phyloP scores from a whole-genome alignment of 139 green algal species.

The Micractinium sp. region DNA sequence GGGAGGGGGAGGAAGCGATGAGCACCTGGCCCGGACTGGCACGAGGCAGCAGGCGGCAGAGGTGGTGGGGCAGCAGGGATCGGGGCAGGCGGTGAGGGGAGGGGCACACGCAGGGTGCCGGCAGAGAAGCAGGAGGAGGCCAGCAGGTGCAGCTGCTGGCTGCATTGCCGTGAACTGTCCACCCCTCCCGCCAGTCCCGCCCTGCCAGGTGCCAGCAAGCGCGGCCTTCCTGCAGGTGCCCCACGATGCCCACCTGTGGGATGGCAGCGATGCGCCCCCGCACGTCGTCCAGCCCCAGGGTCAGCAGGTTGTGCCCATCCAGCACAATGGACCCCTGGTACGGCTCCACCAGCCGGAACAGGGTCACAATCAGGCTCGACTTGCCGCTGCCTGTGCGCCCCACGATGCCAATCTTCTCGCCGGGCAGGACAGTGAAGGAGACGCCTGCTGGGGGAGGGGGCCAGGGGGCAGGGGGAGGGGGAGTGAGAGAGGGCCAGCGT shows the following conservation, averaged over 20 bases:
- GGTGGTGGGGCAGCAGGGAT: no score
- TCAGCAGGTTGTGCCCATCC: conserved; percentile 84
- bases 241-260: conserved; percentile 62
- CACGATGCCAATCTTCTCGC: conserved; percentile 83
- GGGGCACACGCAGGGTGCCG: no score
- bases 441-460: conserved; percentile 35
- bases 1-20: no score
- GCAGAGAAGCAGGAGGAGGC: no score
- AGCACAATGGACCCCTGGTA: conserved; percentile 73
- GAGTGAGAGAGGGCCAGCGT: not conserved
- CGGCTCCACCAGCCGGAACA: conserved; percentile 90
- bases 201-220: not conserved
- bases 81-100: no score
- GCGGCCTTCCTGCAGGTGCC: not conserved
- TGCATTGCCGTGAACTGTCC: no score
- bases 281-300: conserved; percentile 80
- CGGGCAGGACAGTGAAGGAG: conserved; percentile 53
- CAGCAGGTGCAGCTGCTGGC: not conserved
- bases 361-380: conserved; percentile 79
- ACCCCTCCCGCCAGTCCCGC: no score
- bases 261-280: conserved; percentile 83
- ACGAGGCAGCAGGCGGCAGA: no score
- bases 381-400: conserved; percentile 92
- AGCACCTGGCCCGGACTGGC: no score
- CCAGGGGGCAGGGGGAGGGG: not conserved